These are phyloP conservation scores for Zygosaccharomyces rouxii DNA, from an alignment of 805 yeast genomes.

Conservation along the genomic window DNA sequence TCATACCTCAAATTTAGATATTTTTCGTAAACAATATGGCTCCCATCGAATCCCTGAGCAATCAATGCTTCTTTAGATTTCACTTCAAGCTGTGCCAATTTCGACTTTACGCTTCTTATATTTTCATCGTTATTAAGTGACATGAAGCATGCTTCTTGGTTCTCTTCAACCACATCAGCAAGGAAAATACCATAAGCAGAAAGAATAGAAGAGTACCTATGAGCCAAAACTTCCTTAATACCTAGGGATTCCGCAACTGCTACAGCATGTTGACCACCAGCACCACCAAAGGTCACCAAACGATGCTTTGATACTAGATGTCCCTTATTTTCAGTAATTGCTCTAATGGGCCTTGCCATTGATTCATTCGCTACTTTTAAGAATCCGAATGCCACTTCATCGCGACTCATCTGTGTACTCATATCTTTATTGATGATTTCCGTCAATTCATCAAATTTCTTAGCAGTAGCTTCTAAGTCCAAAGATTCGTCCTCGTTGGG, in stretches of 20 bases:
- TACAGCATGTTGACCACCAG: conserved; percentile 88
- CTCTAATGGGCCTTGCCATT: conserved; percentile 88
- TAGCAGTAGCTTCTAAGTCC: conserved; percentile 49
- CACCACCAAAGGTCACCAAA: conserved; percentile 85
- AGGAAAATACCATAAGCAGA: conserved; percentile 87
- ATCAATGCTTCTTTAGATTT: conserved; percentile 41
- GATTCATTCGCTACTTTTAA: conserved; percentile 79
- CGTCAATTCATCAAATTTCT: conserved; percentile 52
- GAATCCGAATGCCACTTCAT: conserved; percentile 77
- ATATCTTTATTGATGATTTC: conserved; percentile 48
- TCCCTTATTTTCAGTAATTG: conserved; percentile 82
- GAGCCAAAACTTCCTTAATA: conserved; percentile 63
- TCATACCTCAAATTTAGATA: conserved; percentile 74
- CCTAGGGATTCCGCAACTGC: conserved; percentile 71
- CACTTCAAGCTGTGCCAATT: conserved; percentile 43
- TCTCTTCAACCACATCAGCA: conserved; percentile 79
- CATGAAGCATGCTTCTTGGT: conserved; percentile 65
- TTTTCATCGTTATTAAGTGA: conserved; percentile 35
- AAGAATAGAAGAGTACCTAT: conserved; percentile 74
- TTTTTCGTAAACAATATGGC: conserved; percentile 51
- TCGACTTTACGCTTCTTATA: conserved; percentile 36
- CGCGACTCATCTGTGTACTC: conserved; percentile 42
- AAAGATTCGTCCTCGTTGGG: conserved; percentile 69
- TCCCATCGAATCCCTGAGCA: conserved; percentile 50
- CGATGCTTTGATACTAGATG: conserved; percentile 60